Base-by-base conservation (phyloP, 2,329 filamentous ascomycete species). In the Phialophora expanda region DNA sequence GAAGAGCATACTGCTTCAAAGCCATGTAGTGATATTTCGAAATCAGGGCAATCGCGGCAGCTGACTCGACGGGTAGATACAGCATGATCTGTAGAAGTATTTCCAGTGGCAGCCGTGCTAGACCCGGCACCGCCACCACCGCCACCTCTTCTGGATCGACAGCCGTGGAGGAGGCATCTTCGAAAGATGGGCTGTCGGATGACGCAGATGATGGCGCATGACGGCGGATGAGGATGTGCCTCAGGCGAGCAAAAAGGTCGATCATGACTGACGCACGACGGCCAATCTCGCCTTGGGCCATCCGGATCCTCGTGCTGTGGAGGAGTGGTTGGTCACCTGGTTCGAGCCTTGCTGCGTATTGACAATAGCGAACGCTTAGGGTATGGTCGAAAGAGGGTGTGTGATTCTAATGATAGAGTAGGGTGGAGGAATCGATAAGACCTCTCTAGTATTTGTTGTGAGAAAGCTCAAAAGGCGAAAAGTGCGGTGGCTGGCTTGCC, bases 1-100 rank as follows among this genome's bases (percentile, higher is more conserved):
- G 20, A 24, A 55, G 34, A 56, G 24, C 51, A 30, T 32, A 32
- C 30, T 44, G 50, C 14, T 48, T 62, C 32, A 65, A 65, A 50
- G 46, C 56, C 34, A 24, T 28, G 32, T 61, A 55, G 56, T 61
- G 50, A 30, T 55, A 48, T 56, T 60, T 65, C 48, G 62, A 65
- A 17, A 56, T 50, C 38, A 65, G 20, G 48, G 48, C 26, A 22
- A 65, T 14, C 34, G n/a, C 48, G 20, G 41, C 48, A 26, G 56
- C 56, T 46, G 62, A 65, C 34, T 61, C 62, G 32, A n/a, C 32
- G 30, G 62, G 46, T 50, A 65, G 53, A 38, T 55, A 61, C 34
- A 4, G 30, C 3, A 61, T 56, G 51, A 65, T 56, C n/a, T 65
- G 56, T 24, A 65, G 56, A n/a, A 65, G 51, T 3, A 65, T 6